Evolutionary conservation across 768 basidiomycete genomes (phyloP), one percentile per base, ranked within the genome.

Genomic region (Termitomyces sp.): DNA sequence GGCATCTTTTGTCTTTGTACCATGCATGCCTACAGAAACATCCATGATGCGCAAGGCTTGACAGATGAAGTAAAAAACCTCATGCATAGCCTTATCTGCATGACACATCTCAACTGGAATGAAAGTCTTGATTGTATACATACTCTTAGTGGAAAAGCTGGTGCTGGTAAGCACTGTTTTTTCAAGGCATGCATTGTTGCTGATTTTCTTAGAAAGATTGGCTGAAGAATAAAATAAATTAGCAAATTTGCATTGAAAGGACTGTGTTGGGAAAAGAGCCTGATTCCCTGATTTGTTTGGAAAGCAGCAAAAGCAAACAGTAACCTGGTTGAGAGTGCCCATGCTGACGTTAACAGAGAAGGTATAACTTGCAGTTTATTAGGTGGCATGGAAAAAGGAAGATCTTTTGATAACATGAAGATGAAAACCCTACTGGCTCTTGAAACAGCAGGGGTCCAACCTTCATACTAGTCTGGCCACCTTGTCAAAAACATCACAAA

Each of bases 301-400:
- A n/a, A n/a, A n/a, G n/a, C n/a, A n/a, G n/a, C n/a, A n/a, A n/a
- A n/a, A n/a, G n/a, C n/a, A n/a, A n/a, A n/a, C 8, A 70, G 57
- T 7, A 72, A 72, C 42, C 20, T 70, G 0, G 63, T 68, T 46
- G 70, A 72, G 26, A 48, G 46, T 20, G 47, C 63, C 1, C 69
- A 72, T 55, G 52, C 60, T 0, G 63, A 72, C 29, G 59, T 68
- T 1, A 71, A 72, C 41, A 57, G 55, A 0, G 69, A 72, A 37
- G 71, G 71, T 31, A 46, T 59, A 3, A 31, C 22, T 22, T 59
- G 71, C 27, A 59, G 52, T 2, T 16, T 59, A 12, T 18, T 54
- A 5, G 53, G 53, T 13, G 46, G 58, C 1, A 53, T 59, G 3
- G 20, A 20, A 0, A 59, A 48, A n/a, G 58, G 46, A 34, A 37